A percentile compares a stretch with the other conserved stretches of the same genome.
phyloP scores from a whole-genome alignment of 2,329 filamentous ascomycete species.

The Fusarium sambucinum region DNA sequence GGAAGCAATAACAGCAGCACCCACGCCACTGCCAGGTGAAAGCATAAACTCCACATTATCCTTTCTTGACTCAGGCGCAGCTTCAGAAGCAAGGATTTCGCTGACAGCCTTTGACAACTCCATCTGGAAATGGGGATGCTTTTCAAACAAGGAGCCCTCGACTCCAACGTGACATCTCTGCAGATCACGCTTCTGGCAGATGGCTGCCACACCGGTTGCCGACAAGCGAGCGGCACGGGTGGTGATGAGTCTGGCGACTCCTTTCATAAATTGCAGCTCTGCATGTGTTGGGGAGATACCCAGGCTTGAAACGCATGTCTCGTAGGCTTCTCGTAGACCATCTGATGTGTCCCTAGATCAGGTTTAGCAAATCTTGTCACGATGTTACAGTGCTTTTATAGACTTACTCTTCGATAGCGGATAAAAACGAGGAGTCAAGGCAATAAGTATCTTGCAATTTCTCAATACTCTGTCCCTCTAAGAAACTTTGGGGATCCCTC shows the following conservation, averaged over 20 bases:
- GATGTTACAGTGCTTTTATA: rapidly evolving
- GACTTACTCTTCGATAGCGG: slow-evolving; percentile 85
- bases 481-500: slow-evolving; percentile 56
- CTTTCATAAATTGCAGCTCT: slow-evolving; percentile 89
- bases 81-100: slow-evolving; percentile 70
- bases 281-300: slow-evolving; percentile 75
- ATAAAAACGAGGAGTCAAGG: slow-evolving; percentile 92
- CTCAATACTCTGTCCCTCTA: slow-evolving; percentile 48
- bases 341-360: slow-evolving; percentile 84
- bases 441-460: slow-evolving; percentile 87
- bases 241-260: slow-evolving; percentile 91
- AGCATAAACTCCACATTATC: background rate
- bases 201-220: slow-evolving; percentile 93
- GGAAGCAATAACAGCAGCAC: slow-evolving; percentile 17
- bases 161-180: slow-evolving; percentile 91
- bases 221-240: slow-evolving; percentile 95
- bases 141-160: slow-evolving; percentile 98
- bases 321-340: slow-evolving; percentile 88
- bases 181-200: slow-evolving; percentile 95
- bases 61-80: rapidly evolving
- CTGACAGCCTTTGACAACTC: slow-evolving; percentile 90
- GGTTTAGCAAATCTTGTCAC: background rate
- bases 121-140: slow-evolving; percentile 97
- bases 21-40: slow-evolving; percentile 12
- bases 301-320: slow-evolving; percentile 82